Percentiles rank a stretch among this genome's conserved stretches.
Evolutionary conservation across 192 early-diverging fungal genomes (phyloP).

Genomic region (Phycomyces blakesleeanus): DNA sequence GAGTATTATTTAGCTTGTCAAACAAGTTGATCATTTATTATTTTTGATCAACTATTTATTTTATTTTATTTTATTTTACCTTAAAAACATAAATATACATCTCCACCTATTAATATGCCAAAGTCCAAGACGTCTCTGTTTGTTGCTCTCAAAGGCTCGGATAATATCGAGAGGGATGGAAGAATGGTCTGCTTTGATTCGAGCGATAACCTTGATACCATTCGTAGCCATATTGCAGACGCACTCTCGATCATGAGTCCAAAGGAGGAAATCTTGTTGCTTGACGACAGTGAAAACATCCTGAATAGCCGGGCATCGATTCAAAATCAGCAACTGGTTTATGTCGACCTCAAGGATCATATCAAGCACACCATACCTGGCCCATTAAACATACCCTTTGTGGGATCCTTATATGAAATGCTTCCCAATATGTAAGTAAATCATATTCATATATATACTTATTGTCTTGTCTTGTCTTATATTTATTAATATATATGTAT

Average conservation of each 20-base stretch:
- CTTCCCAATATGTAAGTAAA: conserved; percentile 28
- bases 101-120: too few species aligned
- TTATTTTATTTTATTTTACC: too few species aligned
- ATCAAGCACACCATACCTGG: conserved; percentile 23
- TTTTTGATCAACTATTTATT: too few species aligned
- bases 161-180: conserved; percentile 23
- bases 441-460: not conserved
- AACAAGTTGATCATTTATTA: too few species aligned
- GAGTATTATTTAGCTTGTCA: too few species aligned
- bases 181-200: conserved; percentile 16
- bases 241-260: conserved; percentile 10
- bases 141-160: conserved; percentile 11
- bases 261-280: conserved; percentile 7
- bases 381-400: conserved; percentile 24
- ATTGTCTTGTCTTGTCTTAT: too few species aligned
- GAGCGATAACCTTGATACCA: conserved; percentile 21
- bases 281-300: conserved; percentile 2
- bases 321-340: conserved; percentile 22
- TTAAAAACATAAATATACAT: too few species aligned
- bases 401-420: conserved; percentile 30
- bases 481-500: too few species aligned
- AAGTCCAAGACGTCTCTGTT: too few species aligned
- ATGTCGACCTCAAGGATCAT: conserved; percentile 18
- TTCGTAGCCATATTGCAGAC: conserved; percentile 22
- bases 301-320: conserved; percentile 11